Conservation (phyloP, 2,329 filamentous ascomycete genomes). For the Apiospora malaysiana region DNA sequence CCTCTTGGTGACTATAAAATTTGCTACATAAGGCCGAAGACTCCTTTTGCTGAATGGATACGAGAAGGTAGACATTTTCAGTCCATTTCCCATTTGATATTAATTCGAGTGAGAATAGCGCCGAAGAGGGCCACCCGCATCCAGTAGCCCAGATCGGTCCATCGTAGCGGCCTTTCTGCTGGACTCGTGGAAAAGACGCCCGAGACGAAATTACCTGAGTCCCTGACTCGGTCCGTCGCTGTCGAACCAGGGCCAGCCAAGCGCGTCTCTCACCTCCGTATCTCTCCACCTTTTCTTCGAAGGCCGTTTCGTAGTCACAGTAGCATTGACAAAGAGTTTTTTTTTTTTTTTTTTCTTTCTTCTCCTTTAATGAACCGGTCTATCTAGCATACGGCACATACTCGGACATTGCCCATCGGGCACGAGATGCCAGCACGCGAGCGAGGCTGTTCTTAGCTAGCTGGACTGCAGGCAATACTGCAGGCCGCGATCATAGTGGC, state of each 20-base stretch:
- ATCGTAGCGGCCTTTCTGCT: not conserved
- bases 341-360: too few species aligned
- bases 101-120: not conserved
- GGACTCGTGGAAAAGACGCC: slow-evolving; percentile 12
- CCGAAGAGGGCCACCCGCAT: not conserved
- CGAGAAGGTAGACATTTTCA: not conserved
- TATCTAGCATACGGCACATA: not conserved
- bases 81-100: not conserved
- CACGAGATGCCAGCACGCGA: not conserved
- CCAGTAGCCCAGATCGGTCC: not conserved
- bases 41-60: not conserved
- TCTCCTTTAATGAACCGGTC: not conserved
- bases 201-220: slow-evolving; percentile 6
- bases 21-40: not conserved
- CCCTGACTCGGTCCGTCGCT: slow-evolving; percentile 14
- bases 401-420: not conserved
- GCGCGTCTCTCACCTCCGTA: not conserved
- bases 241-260: slow-evolving; percentile 5
- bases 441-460: not conserved
- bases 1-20: not conserved
- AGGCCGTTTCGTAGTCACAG: not conserved
- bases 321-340: not conserved
- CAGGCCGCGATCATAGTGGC: not conserved
- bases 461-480: not conserved
- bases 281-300: slow-evolving; percentile 1